Base-by-base conservation (phyloP, 306 rosid genomes). In the Ormosia emarginata region DNA sequence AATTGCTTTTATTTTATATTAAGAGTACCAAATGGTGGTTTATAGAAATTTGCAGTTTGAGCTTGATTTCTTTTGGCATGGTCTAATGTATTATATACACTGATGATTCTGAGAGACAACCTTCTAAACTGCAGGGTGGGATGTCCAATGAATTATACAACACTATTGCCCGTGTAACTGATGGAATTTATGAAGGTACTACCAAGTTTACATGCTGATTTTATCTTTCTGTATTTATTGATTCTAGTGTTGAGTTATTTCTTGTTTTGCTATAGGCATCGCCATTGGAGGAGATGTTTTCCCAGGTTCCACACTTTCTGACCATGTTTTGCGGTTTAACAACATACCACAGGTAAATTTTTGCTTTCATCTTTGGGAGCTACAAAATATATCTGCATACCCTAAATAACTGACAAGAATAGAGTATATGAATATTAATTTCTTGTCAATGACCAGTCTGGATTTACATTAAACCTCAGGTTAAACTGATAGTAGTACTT, bases 281-380 rank as follows among this genome's bases (percentile, higher is more conserved):
- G 97, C 99, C 68, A 96, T 96, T 87, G 99, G 99, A 88, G 99
- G 99, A 75, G 99, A 96, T 80, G 99, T 96, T 86, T 96, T 96
- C 86, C 99, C 97, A 0, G 98, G 99, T 61, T 96, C 99, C 82
- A 96, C 98, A 29, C 98, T 96, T 52, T 94, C 99, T 57, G 99
- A 96, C 76, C 99, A 96, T 87, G 94, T 96, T 81, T 90, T 94
- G 88, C 94, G 99, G 87, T 91, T 92, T 89, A 94, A 96, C 93
- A 92, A 94, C 88, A 96, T 94, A n/a, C 98, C 99, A 14, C 97
- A 94, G 92, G 99, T 94, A 77, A 78, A 11, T 36, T 77, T 49
- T 82, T 73, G 36, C 49, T 70, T 67, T 79, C 57, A 71, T 29
- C 37, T 84, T 65, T n/a, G 59, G 46, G 73, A 70, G 24, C 80